Evolutionary conservation across 2,329 filamentous ascomycete species (phyloP).

Genomic region (Xylariales sp.): DNA sequence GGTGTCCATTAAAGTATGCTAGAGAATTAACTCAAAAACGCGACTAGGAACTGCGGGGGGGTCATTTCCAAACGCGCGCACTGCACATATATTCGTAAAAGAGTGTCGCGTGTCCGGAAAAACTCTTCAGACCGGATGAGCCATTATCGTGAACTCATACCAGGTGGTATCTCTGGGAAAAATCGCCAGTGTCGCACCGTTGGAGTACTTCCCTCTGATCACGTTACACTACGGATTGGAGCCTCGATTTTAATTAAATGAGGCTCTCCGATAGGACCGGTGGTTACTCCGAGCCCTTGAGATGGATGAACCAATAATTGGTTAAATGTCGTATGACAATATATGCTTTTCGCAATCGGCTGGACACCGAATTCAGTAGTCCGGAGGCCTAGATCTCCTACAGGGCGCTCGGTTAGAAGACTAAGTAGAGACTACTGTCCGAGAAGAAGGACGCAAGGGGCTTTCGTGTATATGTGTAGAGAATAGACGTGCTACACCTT

Average conservation of each 20-base stretch:
- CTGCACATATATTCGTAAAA: neutral
- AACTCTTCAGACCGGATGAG: neutral
- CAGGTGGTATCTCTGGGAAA: neutral
- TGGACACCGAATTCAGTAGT: neutral
- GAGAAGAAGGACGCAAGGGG: no score
- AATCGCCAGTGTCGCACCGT: neutral
- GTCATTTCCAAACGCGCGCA: conserved; percentile 1
- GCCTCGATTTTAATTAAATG: neutral
- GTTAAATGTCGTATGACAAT: no score
- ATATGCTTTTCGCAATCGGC: no score
- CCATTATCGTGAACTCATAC: neutral
- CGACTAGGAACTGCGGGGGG: neutral
- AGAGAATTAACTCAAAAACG: conserved; percentile 11
- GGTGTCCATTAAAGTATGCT: neutral
- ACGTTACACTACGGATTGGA: neutral
- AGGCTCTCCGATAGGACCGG: no score
- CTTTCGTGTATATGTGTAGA: no score
- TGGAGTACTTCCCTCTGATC: neutral
- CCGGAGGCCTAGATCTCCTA: no score
- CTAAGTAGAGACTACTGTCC: no score
- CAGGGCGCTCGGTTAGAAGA: no score
- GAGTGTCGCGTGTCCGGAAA: neutral
- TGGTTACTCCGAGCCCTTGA: no score
- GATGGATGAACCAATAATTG: no score
- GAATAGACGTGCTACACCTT: no score